A percentile compares a stretch with the other conserved stretches of the same genome.
Conservation (phyloP, 345 rosid genomes). For the Schrenkiella parvula region DNA sequence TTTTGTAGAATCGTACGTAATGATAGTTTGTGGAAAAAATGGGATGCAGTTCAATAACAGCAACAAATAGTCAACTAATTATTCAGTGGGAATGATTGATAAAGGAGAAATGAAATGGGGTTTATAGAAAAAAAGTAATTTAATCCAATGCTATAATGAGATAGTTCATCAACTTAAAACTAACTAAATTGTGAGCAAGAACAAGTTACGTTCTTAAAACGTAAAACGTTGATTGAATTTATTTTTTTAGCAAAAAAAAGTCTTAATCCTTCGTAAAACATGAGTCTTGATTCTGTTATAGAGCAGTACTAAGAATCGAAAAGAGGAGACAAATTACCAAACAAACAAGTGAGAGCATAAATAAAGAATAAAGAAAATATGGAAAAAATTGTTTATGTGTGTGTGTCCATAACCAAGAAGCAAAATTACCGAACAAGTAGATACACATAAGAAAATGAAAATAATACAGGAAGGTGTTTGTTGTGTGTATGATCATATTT, state of each 20-base stretch:
- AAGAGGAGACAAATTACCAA: background rate
- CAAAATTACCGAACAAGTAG: background rate
- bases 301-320: too few relatives aligned
- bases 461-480: background rate
- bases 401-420: background rate
- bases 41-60: background rate
- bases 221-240: too few relatives aligned
- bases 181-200: too few relatives aligned
- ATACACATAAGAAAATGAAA: background rate
- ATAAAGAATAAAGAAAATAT: background rate
- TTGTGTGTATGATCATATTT: background rate
- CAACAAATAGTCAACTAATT: constrained; percentile 2
- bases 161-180: too few relatives aligned
- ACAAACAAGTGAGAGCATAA: background rate
- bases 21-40: background rate
- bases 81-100: background rate
- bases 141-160: too few relatives aligned
- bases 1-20: background rate
- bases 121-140: background rate
- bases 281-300: too few relatives aligned
- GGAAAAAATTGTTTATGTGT: background rate
- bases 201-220: too few relatives aligned
- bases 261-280: too few relatives aligned
- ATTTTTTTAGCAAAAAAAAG: too few relatives aligned
- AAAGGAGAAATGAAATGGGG: background rate